A percentile compares a stretch with the other conserved stretches of the same genome.
These are phyloP conservation scores for Xylariaceae sp. DNA, from an alignment of 2,329 filamentous ascomycete species.

Conservation along the genomic window DNA sequence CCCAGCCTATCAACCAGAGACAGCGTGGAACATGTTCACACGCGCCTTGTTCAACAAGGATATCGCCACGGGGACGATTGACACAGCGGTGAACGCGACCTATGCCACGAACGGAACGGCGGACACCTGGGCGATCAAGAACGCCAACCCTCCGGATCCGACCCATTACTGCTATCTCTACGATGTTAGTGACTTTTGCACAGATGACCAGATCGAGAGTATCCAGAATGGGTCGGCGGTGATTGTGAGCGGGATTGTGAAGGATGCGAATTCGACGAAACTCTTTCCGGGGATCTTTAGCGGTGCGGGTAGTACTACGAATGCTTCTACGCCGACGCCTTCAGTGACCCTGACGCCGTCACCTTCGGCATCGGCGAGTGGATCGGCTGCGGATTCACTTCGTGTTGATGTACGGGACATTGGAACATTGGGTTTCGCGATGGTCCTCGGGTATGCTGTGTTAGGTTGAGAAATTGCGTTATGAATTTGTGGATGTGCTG, in stretches of 20 bases:
- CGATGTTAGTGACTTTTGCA: conserved; percentile 50
- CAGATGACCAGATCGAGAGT: conserved; percentile 36
- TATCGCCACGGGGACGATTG: conserved; percentile 46
- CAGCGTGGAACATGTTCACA: conserved; percentile 47
- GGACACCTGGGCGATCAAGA: conserved; percentile 44
- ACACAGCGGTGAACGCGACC: conserved; percentile 45
- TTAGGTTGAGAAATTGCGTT: no score
- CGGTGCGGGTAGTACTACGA: no score
- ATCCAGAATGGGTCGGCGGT: conserved; percentile 35
- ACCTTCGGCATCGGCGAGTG: neutral
- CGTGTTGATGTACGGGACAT: neutral
- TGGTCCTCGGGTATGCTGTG: no score
- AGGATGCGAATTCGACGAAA: conserved; percentile 27
- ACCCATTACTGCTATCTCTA: conserved; percentile 57
- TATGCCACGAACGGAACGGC: conserved; percentile 27
- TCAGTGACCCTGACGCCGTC: neutral
- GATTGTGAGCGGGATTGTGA: conserved; percentile 32
- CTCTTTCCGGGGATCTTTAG: conserved; percentile 28
- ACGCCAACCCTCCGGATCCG: conserved; percentile 42
- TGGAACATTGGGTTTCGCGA: neutral
- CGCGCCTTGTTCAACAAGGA: conserved; percentile 50
- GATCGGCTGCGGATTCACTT: neutral
- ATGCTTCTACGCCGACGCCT: conserved; percentile 1
- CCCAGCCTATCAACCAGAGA: conserved; percentile 48
- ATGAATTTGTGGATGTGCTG: no score